A percentile compares a stretch with the other conserved stretches of the same genome.
Conservation (phyloP, 2,329 filamentous ascomycete species). For the Botrytis galanthina region DNA sequence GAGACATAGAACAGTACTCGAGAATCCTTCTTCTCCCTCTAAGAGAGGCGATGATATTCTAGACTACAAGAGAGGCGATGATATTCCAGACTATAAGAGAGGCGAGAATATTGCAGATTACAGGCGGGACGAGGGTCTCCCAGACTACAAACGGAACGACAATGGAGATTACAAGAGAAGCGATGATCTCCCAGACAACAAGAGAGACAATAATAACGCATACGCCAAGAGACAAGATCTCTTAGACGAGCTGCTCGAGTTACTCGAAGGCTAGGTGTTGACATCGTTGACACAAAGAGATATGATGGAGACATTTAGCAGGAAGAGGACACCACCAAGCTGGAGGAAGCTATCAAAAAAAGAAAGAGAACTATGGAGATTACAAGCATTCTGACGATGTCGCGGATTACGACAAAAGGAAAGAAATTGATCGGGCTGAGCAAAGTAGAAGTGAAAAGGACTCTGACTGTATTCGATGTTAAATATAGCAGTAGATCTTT, state of each 20-base stretch:
- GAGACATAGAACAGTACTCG: not conserved
- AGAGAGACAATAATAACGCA: too few species aligned
- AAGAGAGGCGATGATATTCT: not conserved
- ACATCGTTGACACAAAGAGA: too few species aligned
- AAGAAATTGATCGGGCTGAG: not conserved
- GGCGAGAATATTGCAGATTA: too few species aligned
- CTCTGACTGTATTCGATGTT: not conserved
- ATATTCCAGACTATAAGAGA: too few species aligned
- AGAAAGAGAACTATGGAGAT: not conserved
- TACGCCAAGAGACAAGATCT: too few species aligned
- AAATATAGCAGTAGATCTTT: not conserved
- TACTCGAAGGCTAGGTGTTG: too few species aligned
- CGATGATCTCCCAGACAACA: too few species aligned
- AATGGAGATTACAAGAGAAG: too few species aligned
- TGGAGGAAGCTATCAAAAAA: not conserved
- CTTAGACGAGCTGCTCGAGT: too few species aligned
- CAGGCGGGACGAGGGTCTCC: too few species aligned
- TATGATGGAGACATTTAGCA: too few species aligned
- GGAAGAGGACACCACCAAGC: not conserved
- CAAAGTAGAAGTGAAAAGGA: not conserved
- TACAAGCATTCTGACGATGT: accelerated
- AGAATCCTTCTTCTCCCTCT: not conserved
- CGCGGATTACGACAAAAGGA: accelerated
- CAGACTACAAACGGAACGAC: too few species aligned
- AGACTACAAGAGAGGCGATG: not conserved